These are phyloP conservation scores for Leptomonas seymouri DNA, from an alignment of 208 protist species.

Conservation along the genomic window DNA sequence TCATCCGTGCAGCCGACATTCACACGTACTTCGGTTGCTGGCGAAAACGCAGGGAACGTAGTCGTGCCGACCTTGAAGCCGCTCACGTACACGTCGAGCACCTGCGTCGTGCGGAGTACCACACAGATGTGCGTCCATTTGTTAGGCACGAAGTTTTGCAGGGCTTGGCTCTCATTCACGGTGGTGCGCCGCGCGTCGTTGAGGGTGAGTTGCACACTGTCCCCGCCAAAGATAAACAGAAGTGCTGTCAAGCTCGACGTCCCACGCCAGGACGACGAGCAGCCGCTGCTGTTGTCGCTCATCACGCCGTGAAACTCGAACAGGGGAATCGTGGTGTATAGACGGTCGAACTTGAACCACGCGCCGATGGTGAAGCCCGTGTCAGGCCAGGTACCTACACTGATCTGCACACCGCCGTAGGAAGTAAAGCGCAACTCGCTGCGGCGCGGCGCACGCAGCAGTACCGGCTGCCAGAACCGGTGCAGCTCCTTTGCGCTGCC, in stretches of 20 bases:
- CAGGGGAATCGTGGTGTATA: conserved; percentile 67
- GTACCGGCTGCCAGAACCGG: conserved; percentile 76
- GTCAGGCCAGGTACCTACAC: conserved; percentile 59
- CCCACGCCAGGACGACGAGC: conserved; percentile 21
- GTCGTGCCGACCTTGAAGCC: conserved; percentile 63
- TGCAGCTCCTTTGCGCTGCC: conserved; percentile 46
- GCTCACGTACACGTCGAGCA: conserved; percentile 71
- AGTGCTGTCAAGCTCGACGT: conserved; percentile 13
- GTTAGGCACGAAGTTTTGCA: conserved; percentile 58
- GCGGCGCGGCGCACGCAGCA: conserved; percentile 57
- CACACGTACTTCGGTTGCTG: conserved; percentile 52
- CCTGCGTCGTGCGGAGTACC: conserved; percentile 54
- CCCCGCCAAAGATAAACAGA: conserved; percentile 50
- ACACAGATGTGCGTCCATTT: conserved; percentile 70
- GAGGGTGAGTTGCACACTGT: conserved; percentile 63
- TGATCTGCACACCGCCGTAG: conserved; percentile 68
- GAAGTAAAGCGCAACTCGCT: conserved; percentile 73
- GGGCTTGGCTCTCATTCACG: conserved; percentile 71
- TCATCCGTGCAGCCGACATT: conserved; percentile 56
- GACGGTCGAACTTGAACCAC: conserved; percentile 69
- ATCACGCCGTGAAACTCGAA: conserved; percentile 62
- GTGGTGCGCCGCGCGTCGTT: conserved; percentile 49
- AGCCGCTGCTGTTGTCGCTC: conserved; percentile 9
- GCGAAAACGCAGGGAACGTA: conserved; percentile 48
- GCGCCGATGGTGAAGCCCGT: conserved; percentile 68